A percentile compares a stretch with the other conserved stretches of the same genome.
These are phyloP conservation scores for Monascus ruber DNA, from an alignment of 2,329 filamentous ascomycete species.

Conservation along the genomic window DNA sequence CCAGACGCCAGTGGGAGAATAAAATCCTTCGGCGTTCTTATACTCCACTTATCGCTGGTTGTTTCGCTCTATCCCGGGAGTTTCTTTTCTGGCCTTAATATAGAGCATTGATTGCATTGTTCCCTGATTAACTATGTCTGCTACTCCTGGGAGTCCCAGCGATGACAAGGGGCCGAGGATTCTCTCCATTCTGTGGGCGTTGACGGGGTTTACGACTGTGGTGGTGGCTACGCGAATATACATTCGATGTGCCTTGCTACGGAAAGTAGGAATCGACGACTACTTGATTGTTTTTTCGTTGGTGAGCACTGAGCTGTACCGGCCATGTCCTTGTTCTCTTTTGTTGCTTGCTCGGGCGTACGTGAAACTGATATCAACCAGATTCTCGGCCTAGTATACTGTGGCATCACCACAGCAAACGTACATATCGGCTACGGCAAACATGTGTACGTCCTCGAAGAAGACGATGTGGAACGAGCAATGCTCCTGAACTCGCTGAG, in stretches of 20 bases:
- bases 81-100: no score
- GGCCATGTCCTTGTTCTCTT: neutral
- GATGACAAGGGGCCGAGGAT: slow-evolving; percentile 15
- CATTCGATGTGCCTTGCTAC: slow-evolving; percentile 16
- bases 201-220: slow-evolving; percentile 17
- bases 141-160: neutral
- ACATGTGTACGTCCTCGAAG: slow-evolving; percentile 21
- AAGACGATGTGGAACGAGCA: slow-evolving; percentile 7
- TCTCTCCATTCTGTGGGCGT: slow-evolving; percentile 16
- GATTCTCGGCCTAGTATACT: neutral
- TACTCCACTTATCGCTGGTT: no score
- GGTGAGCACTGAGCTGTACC: slow-evolving; percentile 7
- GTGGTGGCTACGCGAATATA: slow-evolving; percentile 23
- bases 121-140: slow-evolving; percentile 1
- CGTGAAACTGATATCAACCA: neutral
- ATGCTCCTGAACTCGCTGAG: slow-evolving; percentile 11
- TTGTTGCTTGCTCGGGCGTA: neutral
- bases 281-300: slow-evolving; percentile 22
- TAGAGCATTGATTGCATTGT: neutral
- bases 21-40: no score
- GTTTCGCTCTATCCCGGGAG: no score
- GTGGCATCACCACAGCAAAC: neutral
- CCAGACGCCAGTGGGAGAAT: no score
- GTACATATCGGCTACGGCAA: slow-evolving; percentile 24
- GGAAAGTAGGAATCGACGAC: slow-evolving; percentile 24